These are phyloP conservation scores for Suillus subluteus DNA, from an alignment of 768 basidiomycete species.

Conservation along the genomic window DNA sequence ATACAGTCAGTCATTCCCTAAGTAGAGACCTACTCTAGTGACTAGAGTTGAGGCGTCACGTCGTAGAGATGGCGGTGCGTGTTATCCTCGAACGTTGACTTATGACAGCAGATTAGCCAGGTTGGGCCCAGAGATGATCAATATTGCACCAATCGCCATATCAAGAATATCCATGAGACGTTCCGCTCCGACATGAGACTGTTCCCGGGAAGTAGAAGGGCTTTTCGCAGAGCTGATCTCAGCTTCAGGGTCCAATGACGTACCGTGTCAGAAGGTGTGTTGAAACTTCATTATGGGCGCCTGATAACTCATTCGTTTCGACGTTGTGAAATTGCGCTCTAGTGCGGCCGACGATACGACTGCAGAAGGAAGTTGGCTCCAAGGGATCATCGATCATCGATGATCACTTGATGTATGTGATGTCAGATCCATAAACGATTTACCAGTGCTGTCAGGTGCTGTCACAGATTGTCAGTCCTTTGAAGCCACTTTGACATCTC, in stretches of 20 bases:
- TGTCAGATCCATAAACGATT: background rate
- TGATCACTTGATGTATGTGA: background rate
- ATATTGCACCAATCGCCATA: background rate
- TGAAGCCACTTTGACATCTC: background rate
- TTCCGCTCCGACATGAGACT: background rate
- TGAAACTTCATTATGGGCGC: background rate
- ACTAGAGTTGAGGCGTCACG: background rate
- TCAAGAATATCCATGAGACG: background rate
- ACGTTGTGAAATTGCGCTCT: background rate
- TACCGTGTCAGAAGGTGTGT: background rate
- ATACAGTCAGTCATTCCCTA: background rate
- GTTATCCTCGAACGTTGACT: background rate
- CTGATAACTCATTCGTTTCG: background rate
- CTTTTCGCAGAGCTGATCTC: background rate
- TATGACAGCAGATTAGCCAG: background rate
- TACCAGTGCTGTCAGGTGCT: background rate
- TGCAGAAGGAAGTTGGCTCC: background rate
- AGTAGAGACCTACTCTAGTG: background rate
- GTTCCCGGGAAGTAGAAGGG: background rate
- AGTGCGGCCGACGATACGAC: background rate
- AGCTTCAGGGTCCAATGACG: background rate
- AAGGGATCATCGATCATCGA: background rate
- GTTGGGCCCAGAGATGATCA: background rate
- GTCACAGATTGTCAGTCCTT: background rate
- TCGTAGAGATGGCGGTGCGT: background rate